Evolutionary conservation across 2,329 filamentous ascomycete species (phyloP), one percentile per base, ranked within the genome.

Genomic region (Graphilbum fragrans): DNA sequence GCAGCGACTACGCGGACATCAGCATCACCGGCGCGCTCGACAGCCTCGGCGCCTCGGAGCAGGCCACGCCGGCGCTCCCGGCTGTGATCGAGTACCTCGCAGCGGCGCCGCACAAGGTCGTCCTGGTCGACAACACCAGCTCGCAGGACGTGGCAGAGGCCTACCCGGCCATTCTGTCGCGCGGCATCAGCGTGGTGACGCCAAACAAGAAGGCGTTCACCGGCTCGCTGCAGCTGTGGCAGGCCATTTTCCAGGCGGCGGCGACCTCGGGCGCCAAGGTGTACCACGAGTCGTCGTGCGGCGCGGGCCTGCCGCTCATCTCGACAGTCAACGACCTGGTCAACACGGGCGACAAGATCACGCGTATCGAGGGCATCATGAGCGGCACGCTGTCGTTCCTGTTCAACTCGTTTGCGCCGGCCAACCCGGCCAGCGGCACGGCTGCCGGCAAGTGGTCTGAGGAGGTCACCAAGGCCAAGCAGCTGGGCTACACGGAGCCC

Each of bases 201-300:
- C 88, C 92, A 35, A 98, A 96, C 72, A 98, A 98, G 70, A 98
- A 98, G 65, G 90, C 84, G 14, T 98, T 98, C 64, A 93, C 86
- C 0, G 80, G 83, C 44, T 78, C 76, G 36, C 79, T 85, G 54
- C 69, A 77, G 52, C 68, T 94, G 42, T 98, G 90, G 88, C 74
- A 85, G 55, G 77, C 83, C 48, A 95, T 98, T 56, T 93, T 94
- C 61, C 64, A 68, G 3, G 73, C 85, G 2, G 81, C 87, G 1
- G 69, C 73, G 37, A 69, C 72, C 23, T 75, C 74, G 2, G 82
- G 82, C 35, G 85, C 88, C 35, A 83, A 86, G 57, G 72, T 96
- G 45, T 96, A 92, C 70, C 92, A 98, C 60, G 92, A 98, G 65
- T 88, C 86, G 33, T 92, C 86, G 11, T 87, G 94, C 19, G 92